Base-by-base conservation (phyloP, 495 filamentous ascomycete genomes). In the Pseudotulostoma volvatum region DNA sequence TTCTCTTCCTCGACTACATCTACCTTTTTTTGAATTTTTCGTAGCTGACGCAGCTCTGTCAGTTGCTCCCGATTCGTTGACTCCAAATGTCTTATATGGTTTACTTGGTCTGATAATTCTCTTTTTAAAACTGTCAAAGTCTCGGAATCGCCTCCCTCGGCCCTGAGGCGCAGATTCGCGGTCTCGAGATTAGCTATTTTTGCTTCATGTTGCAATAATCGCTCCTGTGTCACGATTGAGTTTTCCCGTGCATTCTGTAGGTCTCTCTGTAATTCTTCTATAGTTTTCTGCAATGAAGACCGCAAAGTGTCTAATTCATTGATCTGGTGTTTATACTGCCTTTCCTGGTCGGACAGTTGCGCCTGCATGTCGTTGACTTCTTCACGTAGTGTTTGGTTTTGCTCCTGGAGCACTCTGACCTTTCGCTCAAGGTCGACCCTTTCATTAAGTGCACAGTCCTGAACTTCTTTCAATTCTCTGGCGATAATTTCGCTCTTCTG, bases 1-100 rank as follows among this genome's bases (percentile, higher is more conserved):
- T 96, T 96, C 61, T 99, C 84, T 51, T 99, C 90, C 48, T 96
- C 87, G 0, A 95, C 77, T n/a, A 96, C 70, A 44, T 94, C 85
- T 3, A 94, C 76, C 25, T 79, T 83, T 54, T 82, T 87, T 48
- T 83, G 76, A 14, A 77, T 52, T 50, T 84, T 78, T 11, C 84
- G 74, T 31, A 88, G 66, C 41, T 82, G 76, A 37, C 80, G 82
- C 3, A 96, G 57, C 49, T 99, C 88, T 5, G 68, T 55, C n/a
- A 62, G 54, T 48, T 93, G 87, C 36, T 92, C 81, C 20, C 86
- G 66, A 46, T 81, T 93, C 30, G 71, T 70, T 0, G 72, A 64
- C 55, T 96, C 92, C 11, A 96, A 60, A 18, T 73, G 78, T 41
- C 79, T 76, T 41, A 96, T 93, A 51, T 96, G 84, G 19, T 68